Base-by-base conservation (phyloP, 352 stramenopile species). In the Phytopythium mirpurense region DNA sequence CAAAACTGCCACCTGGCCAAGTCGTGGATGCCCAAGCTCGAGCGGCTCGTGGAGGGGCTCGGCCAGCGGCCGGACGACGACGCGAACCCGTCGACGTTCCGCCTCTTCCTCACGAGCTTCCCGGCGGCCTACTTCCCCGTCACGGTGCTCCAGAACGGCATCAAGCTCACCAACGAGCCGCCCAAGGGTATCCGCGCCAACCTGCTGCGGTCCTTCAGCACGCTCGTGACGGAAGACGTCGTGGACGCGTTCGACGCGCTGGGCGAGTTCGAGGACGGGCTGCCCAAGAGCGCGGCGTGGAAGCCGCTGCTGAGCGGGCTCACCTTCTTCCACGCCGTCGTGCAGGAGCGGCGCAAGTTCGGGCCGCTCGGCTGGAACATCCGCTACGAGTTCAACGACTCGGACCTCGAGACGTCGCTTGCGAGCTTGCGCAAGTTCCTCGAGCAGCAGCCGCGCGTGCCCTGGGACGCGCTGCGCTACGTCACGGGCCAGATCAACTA, bases 401-500 rank as follows among this genome's bases (percentile, higher is more conserved):
- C 87, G 9, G 93, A 98, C 65, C 68, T 98, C 7, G 90, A 98
- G 72, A 98, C 93, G 24, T 96, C 84, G 15, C 75, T 98, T 11
- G 83, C 78, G 18, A 93, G 90, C 57, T 57, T 98, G 12, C 81
- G 72, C 9, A 92, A 95, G 35, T 98, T 98, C 57, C 58, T 98
- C 7, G 74, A 94, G 43, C 87, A 98, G 57, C 88, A 98, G 69
- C 76, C 82, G 6, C 63, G 72, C 15, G 75, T 98, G 12, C 93
- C 93, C 9, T 98, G 93, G 93, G 92, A 97, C 56, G 93, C 93
- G 2, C 68, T 98, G 38, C 77, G 86, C 18, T 98, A 97, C 57
- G 91, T 98, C 14, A 97, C 90, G 0, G 81, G 91, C 3, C 90
- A 98, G 56, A 98, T 98, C 64, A 98, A 98, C 70, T 98, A 98